Base-by-base conservation (phyloP, 2,329 filamentous ascomycete genomes). In the Stachybotrys echinatus region DNA sequence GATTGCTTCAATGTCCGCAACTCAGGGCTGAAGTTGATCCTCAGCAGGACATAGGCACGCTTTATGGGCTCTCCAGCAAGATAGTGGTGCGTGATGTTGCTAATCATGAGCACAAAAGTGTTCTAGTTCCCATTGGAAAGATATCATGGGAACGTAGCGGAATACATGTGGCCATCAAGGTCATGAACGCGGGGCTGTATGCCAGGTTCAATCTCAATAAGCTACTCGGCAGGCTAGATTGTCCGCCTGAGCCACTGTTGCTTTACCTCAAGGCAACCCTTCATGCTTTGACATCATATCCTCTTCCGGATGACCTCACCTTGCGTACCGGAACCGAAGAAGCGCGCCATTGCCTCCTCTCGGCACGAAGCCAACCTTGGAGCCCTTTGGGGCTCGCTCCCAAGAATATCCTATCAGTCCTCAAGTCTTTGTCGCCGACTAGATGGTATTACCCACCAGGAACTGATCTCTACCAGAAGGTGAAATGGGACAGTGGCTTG, bases 291-390 rank as follows among this genome's bases (percentile, higher is more conserved):
- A 88, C 84, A 0, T 84, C 83, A 0, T 80, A 76, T 27, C 56
- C 75, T 0, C 34, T 87, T 0, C 75, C 79, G 0, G 85, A 88
- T 57, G 64, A 69, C 0, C 68, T 88, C 0, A 87, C 83, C 0
- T 66, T 72, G 0, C 69, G 74, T 0, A 87, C 81, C 0, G 85
- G 85, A 0, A 76, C 73, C 0, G 84, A 88, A 57, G 82, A 86
- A 60, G 75, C 81, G 0, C 51, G 83, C 0, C 62, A 71, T 2
- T 73, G 70, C 23, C 64, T 87, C 0, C 56, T 62, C 3, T 79
- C 80, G 0, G 79, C 74, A 0, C 62, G 65, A 2, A 76, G 73
- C 31, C 75, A 79, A 31, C 77, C 78, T 0, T 81, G 76, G 76
- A 58, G 50, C 0, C 65, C 70, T 0, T 42, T 75, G 2, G 39